These are phyloP conservation scores for Wickerhamiella australiensis DNA, from an alignment of 805 yeast genomes.

Conservation along the genomic window DNA sequence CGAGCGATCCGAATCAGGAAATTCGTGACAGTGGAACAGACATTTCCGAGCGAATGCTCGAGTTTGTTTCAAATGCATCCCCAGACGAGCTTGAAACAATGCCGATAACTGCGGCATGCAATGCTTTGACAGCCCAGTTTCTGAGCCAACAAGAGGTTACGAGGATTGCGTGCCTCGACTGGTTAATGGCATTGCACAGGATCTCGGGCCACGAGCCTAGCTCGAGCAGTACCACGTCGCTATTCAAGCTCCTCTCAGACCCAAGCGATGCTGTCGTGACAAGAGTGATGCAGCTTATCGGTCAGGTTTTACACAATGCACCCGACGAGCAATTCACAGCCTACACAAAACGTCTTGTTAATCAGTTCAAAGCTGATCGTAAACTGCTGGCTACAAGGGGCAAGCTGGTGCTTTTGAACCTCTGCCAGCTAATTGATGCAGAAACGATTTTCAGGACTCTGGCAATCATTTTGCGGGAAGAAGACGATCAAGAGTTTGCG, in stretches of 20 bases:
- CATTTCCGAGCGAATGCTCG: conserved; percentile 47
- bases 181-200: conserved; percentile 73
- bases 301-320: conserved; percentile 58
- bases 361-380: conserved; percentile 57
- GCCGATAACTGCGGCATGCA: conserved; percentile 45
- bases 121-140: conserved; percentile 60
- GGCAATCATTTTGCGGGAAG: conserved; percentile 57
- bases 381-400: conserved; percentile 58
- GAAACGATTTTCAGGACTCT: conserved; percentile 72
- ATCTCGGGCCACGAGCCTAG: conserved; percentile 35
- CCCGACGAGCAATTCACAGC: conserved; percentile 64
- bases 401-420: conserved; percentile 69
- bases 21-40: conserved; percentile 43
- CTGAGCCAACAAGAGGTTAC: conserved; percentile 68
- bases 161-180: conserved; percentile 71
- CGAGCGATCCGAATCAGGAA: conserved; percentile 40
- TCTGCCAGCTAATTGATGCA: conserved; percentile 69
- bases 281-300: conserved; percentile 56
- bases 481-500: conserved; percentile 54
- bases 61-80: conserved; percentile 35
- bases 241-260: conserved; percentile 60
- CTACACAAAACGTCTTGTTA: conserved; percentile 60
- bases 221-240: conserved; percentile 59
- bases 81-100: conserved; percentile 29
- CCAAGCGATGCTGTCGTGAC: conserved; percentile 69